Base-by-base conservation (phyloP, 164 flowering plant genomes). In the Magnolia kwangsiensis region DNA sequence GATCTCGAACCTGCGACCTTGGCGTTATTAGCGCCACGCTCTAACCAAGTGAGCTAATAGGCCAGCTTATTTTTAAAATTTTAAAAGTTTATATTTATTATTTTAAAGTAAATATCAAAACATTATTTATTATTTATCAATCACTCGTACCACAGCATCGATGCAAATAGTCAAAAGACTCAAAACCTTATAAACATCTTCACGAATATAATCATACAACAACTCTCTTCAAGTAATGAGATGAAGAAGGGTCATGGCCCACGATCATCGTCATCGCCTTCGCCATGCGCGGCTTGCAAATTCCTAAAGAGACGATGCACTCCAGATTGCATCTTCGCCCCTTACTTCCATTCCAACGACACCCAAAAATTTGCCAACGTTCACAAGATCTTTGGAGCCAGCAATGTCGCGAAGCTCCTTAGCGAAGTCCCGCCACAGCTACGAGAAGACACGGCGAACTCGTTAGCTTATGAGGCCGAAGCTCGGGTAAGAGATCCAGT, bases 21-120 rank as follows among this genome's bases (percentile, higher is more conserved):
- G 91, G 92, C 90, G 91, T 91, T 91, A 89, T 90, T 89, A 90
- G 91, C 92, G 88, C 91, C 89, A 90, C 90, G 90, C 95, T 92
- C 95, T 89, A 88, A 88, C 90, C 94, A 91, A 78, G 88, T 90
- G 95, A 92, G 93, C 86, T 83, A 87, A 85, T 84, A 78, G 85
- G 85, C 87, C 88, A 74, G 3, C 5, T 37, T 37, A 37, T 37
- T 3, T 37, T 37, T 4, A 3, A 37, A 0, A 37, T 37, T 4
- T 37, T 3, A 37, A 37, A 37, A 37, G 0, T 3, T 37, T 37
- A 37, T 37, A 37, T 37, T 37, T 37, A 37, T 37, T 37, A 37
- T 37, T 37, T 3, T 3, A 37, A 3, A 37, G 0, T 37, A 3
- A 37, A 37, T 3, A 37, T 37, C 45, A 37, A 3, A 37, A 37